Conservation (phyloP, 2,329 filamentous ascomycete species). For the Paraphoma chrysanthemicola region DNA sequence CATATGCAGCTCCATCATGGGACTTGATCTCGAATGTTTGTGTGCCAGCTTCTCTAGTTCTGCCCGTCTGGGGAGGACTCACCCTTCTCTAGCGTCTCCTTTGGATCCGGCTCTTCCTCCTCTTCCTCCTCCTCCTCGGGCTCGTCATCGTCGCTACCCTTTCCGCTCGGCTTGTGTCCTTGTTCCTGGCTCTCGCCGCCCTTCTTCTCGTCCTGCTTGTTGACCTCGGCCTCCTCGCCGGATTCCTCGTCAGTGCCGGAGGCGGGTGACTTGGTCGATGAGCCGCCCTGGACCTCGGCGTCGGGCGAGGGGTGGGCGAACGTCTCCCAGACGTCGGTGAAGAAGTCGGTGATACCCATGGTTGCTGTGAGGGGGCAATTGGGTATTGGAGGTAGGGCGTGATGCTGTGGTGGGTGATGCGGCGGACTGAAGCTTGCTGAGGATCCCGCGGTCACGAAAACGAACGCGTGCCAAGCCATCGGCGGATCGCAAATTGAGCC, state of each 20-base stretch:
- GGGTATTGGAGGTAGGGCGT: slow-evolving; percentile 26
- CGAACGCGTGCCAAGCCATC: slow-evolving; percentile 21
- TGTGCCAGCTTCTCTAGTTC: background rate
- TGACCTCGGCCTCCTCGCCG: slow-evolving; percentile 50
- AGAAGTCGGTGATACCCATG: slow-evolving; percentile 71
- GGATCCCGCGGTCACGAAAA: slow-evolving; percentile 32
- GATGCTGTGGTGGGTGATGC: slow-evolving; percentile 29
- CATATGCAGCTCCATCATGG: slow-evolving; percentile 5
- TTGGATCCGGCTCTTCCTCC: slow-evolving; percentile 82
- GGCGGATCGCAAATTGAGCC: slow-evolving; percentile 27
- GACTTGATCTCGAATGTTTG: background rate
- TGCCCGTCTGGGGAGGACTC: slow-evolving; percentile 53
- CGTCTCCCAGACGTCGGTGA: slow-evolving; percentile 70
- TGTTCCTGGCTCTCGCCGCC: slow-evolving; percentile 53
- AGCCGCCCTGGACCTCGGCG: slow-evolving; percentile 53
- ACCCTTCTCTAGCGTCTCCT: slow-evolving; percentile 93
- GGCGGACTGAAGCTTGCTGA: slow-evolving; percentile 28
- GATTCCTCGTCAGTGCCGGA: slow-evolving; percentile 54
- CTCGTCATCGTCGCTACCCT: slow-evolving; percentile 60
- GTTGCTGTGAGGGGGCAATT: slow-evolving; percentile 40
- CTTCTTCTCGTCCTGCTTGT: slow-evolving; percentile 50
- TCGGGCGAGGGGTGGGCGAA: slow-evolving; percentile 59
- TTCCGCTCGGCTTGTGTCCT: slow-evolving; percentile 57
- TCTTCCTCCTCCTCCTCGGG: slow-evolving; percentile 84
- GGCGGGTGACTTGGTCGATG: slow-evolving; percentile 46